Base-by-base conservation (phyloP, 192 early-diverging fungal species). In the Coemansia sp. region DNA sequence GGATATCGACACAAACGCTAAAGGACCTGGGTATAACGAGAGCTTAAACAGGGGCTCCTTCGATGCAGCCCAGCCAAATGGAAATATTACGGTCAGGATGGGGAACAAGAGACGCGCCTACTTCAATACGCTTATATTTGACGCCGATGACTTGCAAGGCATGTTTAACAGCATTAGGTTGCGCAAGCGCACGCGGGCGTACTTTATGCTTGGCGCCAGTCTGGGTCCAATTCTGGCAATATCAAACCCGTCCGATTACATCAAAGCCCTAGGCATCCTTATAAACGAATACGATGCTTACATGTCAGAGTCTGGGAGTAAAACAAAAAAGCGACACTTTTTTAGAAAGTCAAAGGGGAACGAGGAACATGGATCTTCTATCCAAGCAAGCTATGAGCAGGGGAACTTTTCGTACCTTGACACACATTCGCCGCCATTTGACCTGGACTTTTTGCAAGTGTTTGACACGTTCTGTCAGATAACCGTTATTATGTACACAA, bases 391-490 rank as follows among this genome's bases (percentile, higher is more conserved):
- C 43, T 77, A 77, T 39, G 79, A 82, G 57, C 48, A 51, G 9
- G 75, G 79, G n/a, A 77, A 73, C 54, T 82, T 82, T 61, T 82
- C 79, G 6, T 82, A 82, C 26, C 71, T 82, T n/a, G 79, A 82
- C 57, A 82, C 79, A n/a, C 79, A 82, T 49, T 69, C 62, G 32
- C 79, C 79, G 54, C 88, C 89, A 15, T 89, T 87, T 63, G 89
- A 90, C 61, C 61, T 90, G 57, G 88, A 89, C 68, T 90, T 87
- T 77, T 68, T 90, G 40, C 88, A 90, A 61, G 85, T 85, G 21
- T 89, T 89, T 68, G 88, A 86, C 69, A 88, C 89, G 41, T 74
- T 90, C 19, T 86, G 86, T 47, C 87, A 90, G 59, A 84, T 89
- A 12, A 74, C 88, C 6, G 77, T 80, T 5, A 86, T 89, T 48